phyloP scores from a whole-genome alignment of 1,284 basidiomycete species.

The Hortiboletus rubellus region DNA sequence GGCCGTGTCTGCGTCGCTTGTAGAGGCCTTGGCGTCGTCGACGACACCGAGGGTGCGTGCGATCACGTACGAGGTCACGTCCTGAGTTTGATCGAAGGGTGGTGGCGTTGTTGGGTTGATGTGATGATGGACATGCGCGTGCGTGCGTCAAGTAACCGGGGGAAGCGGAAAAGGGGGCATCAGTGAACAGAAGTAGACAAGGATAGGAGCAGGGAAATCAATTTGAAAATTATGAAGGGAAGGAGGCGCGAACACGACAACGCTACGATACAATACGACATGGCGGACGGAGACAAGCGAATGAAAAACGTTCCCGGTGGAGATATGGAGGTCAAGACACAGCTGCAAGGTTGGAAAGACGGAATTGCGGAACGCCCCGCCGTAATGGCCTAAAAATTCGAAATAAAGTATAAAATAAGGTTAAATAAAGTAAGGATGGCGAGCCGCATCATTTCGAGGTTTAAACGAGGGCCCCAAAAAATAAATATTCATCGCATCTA shows the following conservation, averaged over 20 bases:
- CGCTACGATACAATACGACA: slow-evolving; percentile 2
- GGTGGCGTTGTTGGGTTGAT: slow-evolving; percentile 3
- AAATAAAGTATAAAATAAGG: slow-evolving; percentile 2
- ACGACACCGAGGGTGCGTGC: slow-evolving; percentile 78
- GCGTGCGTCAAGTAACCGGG: neutral
- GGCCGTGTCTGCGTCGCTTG: slow-evolving; percentile 46
- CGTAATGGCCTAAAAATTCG: slow-evolving; percentile 1
- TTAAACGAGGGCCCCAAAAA: neutral
- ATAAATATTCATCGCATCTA: slow-evolving; percentile 11
- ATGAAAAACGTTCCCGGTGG: slow-evolving; percentile 7
- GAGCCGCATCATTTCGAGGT: neutral
- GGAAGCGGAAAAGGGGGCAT: slow-evolving; percentile 1
- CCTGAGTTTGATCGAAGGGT: slow-evolving; percentile 43
- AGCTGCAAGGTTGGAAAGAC: neutral
- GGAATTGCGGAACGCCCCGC: slow-evolving; percentile 14
- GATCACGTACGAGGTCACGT: slow-evolving; percentile 77
- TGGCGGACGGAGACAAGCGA: slow-evolving; percentile 3
- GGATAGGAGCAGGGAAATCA: neutral
- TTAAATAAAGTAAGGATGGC: slow-evolving; percentile 8
- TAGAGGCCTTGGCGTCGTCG: slow-evolving; percentile 68
- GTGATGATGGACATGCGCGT: neutral
- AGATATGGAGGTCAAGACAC: slow-evolving; percentile 11
- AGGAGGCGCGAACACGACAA: slow-evolving; percentile 3
- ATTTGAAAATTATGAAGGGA: neutral
- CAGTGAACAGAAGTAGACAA: slow-evolving; percentile 11